These are phyloP conservation scores for Viola pubescens DNA, from an alignment of 441 rosid genomes.

Conservation along the genomic window DNA sequence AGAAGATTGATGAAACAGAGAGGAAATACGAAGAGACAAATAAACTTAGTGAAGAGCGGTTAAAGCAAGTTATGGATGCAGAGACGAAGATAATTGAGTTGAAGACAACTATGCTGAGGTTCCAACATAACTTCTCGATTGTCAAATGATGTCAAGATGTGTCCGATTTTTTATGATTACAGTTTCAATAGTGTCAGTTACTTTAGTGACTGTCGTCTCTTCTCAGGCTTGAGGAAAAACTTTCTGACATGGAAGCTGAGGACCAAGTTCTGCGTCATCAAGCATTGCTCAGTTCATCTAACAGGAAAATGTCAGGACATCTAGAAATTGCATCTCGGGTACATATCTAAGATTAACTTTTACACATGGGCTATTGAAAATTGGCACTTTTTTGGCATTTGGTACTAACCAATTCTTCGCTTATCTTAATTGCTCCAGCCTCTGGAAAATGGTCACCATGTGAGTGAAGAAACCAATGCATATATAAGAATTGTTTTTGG, in stretches of 20 bases:
- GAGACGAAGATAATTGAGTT: constrained; percentile 75
- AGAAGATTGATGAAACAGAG: constrained; percentile 74
- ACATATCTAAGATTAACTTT: constrained; percentile 12
- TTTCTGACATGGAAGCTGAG: constrained; percentile 72
- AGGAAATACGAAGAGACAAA: constrained; percentile 69
- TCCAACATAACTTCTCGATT: constrained; percentile 12
- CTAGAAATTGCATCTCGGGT: constrained; percentile 43
- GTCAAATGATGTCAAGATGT: not conserved
- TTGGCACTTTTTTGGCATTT: not conserved
- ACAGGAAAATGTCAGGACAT: constrained; percentile 40
- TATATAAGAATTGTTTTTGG: constrained; percentile 8
- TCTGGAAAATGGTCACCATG: constrained; percentile 66
- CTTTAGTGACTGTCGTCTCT: not conserved
- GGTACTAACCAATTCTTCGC: constrained; percentile 15
- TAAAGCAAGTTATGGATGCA: constrained; percentile 64
- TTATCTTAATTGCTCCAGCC: constrained; percentile 44
- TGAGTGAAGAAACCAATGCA: constrained; percentile 30
- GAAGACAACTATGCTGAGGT: constrained; percentile 87
- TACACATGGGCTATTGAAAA: not conserved
- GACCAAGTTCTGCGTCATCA: constrained; percentile 58
- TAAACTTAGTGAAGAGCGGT: constrained; percentile 74
- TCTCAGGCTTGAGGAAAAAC: constrained; percentile 73
- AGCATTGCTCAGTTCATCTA: constrained; percentile 39
- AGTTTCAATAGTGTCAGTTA: not conserved
- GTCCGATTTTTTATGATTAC: not conserved